These are phyloP conservation scores for Fusarium ramigenum DNA, from an alignment of 2,329 filamentous ascomycete genomes.

Conservation along the genomic window DNA sequence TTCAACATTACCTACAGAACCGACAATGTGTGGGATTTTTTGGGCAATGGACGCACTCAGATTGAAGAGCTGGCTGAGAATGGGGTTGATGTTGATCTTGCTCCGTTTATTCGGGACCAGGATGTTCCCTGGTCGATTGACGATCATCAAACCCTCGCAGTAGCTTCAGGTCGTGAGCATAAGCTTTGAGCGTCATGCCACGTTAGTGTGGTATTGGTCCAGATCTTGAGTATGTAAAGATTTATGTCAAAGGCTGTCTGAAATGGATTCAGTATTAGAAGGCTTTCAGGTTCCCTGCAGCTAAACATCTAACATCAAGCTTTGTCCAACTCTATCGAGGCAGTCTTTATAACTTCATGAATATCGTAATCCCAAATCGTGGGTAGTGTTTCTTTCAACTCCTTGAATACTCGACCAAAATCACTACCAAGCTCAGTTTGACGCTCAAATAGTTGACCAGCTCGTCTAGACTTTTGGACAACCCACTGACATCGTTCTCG, in stretches of 20 bases:
- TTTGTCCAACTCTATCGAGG: neutral
- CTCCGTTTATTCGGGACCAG: neutral
- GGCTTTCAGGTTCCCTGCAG: rapidly evolving
- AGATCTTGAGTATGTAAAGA: rapidly evolving
- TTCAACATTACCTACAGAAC: neutral
- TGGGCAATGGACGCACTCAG: neutral
- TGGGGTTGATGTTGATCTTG: neutral
- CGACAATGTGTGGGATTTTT: neutral
- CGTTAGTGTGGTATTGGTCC: too few species aligned
- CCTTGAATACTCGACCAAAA: neutral
- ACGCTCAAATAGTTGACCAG: neutral
- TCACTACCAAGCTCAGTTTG: neutral
- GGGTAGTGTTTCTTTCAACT: neutral
- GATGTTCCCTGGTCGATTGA: neutral
- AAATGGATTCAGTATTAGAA: neutral
- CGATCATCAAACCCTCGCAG: neutral
- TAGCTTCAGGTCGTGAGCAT: too few species aligned
- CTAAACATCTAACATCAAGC: neutral
- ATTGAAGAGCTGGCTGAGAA: neutral
- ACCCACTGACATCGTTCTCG: neutral
- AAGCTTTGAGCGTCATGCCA: neutral
- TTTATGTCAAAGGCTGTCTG: rapidly evolving
- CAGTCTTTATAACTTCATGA: rapidly evolving
- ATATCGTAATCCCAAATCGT: neutral
- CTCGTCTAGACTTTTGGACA: neutral